Evolutionary conservation across 106 monocot species (phyloP).

Genomic region (Phalaenopsis equestris): DNA sequence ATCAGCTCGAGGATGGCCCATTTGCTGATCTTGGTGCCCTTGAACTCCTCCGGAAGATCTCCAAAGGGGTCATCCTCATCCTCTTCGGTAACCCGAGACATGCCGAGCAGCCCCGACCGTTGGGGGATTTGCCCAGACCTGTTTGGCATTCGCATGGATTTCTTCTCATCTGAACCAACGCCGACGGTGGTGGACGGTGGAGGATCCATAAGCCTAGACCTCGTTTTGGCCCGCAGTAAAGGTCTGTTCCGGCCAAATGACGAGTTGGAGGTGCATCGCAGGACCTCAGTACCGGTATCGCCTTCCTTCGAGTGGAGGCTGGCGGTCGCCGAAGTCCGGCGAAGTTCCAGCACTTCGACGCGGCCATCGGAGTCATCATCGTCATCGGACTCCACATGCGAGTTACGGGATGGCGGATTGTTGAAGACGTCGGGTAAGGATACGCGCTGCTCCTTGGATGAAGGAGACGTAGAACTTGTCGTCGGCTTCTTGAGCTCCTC

Average conservation of each 20-base stretch:
- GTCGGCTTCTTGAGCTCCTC: constrained; percentile 30
- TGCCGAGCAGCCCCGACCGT: constrained; percentile 21
- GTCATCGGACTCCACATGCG: background rate
- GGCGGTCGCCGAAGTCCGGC: background rate
- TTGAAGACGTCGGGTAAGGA: constrained; percentile 29
- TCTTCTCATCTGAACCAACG: constrained; percentile 5
- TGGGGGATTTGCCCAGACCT: constrained; percentile 13
- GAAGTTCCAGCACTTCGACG: background rate
- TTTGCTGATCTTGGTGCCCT: constrained; percentile 17
- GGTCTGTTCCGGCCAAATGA: constrained; percentile 8
- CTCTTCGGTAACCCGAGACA: constrained; percentile 19
- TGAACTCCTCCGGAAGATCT: constrained; percentile 46
- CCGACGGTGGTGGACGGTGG: constrained; percentile 1
- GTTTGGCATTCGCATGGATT: constrained; percentile 11
- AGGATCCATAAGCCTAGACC: constrained; percentile 43
- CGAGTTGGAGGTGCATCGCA: constrained; percentile 31
- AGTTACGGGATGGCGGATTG: background rate
- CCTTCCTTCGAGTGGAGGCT: background rate
- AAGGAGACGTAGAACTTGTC: background rate
- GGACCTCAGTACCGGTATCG: constrained; percentile 9
- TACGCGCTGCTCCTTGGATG: constrained; percentile 39
- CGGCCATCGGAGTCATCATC: constrained; percentile 12
- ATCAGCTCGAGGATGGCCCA: constrained; percentile 33
- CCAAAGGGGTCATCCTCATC: constrained; percentile 58
- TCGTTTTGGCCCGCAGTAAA: constrained; percentile 31